These are phyloP conservation scores for Diaporthe ampelina DNA, from an alignment of 2,329 filamentous ascomycete species.

Conservation along the genomic window DNA sequence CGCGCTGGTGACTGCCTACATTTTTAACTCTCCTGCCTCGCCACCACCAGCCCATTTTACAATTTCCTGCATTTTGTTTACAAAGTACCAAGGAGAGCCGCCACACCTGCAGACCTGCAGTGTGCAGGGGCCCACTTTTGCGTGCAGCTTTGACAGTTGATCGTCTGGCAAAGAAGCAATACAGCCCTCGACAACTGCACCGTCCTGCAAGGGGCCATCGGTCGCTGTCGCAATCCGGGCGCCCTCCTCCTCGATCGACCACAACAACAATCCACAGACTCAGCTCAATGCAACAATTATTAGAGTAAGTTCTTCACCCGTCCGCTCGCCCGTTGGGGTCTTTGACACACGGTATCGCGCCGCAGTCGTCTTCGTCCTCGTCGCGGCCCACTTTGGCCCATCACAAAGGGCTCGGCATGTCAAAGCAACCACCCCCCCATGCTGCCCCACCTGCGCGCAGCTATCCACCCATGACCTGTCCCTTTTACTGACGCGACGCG, in stretches of 20 bases:
- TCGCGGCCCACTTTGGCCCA: slow-evolving; percentile 3
- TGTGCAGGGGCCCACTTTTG: slow-evolving; percentile 30
- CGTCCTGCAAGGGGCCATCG: slow-evolving; percentile 27
- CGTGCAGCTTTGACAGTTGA: slow-evolving; percentile 29
- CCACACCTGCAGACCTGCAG: slow-evolving; percentile 9
- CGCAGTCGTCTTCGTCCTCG: background rate
- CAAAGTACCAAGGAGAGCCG: slow-evolving; percentile 1
- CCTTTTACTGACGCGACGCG: slow-evolving; percentile 33
- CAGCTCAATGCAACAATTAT: slow-evolving; percentile 36
- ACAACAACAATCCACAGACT: background rate
- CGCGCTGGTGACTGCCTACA: slow-evolving; percentile 3
- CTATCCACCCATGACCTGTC: slow-evolving; percentile 6
- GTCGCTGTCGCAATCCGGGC: background rate
- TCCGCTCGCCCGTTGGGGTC: background rate
- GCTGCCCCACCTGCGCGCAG: slow-evolving; percentile 11
- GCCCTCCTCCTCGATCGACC: background rate
- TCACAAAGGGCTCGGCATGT: background rate
- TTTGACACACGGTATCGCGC: background rate
- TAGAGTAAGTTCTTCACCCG: slow-evolving; percentile 20
- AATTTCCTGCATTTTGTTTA: slow-evolving; percentile 6
- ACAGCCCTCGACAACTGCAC: background rate
- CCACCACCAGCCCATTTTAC: background rate
- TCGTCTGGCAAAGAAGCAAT: slow-evolving; percentile 12
- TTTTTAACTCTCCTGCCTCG: background rate
- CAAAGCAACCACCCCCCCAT: slow-evolving; percentile 18